phyloP scores from a whole-genome alignment of 495 filamentous ascomycete genomes.

The Oidiodendron maius region DNA sequence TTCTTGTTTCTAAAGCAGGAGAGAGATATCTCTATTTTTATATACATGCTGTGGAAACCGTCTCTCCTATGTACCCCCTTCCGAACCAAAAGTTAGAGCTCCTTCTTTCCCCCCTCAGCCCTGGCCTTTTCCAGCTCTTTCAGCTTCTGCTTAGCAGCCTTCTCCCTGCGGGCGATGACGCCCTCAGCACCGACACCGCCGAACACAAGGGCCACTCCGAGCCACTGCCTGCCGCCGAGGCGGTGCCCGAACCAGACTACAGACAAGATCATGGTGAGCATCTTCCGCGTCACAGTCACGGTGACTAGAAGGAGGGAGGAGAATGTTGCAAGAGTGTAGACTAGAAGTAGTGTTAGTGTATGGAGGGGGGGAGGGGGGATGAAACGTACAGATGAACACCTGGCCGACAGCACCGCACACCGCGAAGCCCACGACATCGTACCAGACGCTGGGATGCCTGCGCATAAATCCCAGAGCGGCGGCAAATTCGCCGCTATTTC shows the following conservation, averaged over 20 bases:
- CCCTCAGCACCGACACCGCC: slow-evolving; percentile 92
- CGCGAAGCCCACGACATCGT: slow-evolving; percentile 84
- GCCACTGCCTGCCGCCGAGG: slow-evolving; percentile 78
- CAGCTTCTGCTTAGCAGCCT: slow-evolving; percentile 72
- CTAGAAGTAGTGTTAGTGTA: slow-evolving; percentile 31
- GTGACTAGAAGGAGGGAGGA: slow-evolving; percentile 89
- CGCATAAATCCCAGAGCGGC: slow-evolving; percentile 76
- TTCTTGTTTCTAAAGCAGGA: neutral
- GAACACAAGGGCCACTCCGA: slow-evolving; percentile 89
- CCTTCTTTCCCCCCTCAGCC: slow-evolving; percentile 13
- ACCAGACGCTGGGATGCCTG: slow-evolving; percentile 69
- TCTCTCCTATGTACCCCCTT: no score
- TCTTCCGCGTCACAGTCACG: slow-evolving; percentile 95
- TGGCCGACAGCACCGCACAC: slow-evolving; percentile 92
- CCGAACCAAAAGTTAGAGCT: no score
- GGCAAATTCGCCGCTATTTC: slow-evolving; percentile 59
- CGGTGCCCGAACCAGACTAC: slow-evolving; percentile 92
- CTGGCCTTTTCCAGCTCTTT: slow-evolving; percentile 53
- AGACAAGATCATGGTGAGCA: slow-evolving; percentile 96
- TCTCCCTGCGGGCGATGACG: slow-evolving; percentile 73
- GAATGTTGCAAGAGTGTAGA: slow-evolving; percentile 90
- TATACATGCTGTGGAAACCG: no score
- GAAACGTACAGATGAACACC: slow-evolving; percentile 79
- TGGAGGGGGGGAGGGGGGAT: slow-evolving; percentile 2
- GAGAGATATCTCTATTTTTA: neutral